Conservation (phyloP, 2,329 filamentous ascomycete species). For the Pestalotiopsis sp. region DNA sequence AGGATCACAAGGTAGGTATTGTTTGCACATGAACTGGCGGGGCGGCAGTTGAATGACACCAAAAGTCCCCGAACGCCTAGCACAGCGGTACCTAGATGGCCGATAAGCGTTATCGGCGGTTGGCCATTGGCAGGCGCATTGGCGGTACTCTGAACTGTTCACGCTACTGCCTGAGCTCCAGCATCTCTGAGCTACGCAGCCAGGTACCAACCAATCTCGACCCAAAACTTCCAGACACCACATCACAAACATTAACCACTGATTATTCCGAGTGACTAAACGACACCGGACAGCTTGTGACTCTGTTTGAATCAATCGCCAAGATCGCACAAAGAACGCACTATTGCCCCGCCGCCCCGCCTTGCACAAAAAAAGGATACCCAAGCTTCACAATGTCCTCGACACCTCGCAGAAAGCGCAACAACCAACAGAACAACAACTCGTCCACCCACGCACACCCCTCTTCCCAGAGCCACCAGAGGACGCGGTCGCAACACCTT, state of each 20-base stretch:
- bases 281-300: too few species aligned
- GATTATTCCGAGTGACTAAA: too few species aligned
- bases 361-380: background rate
- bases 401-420: constrained; percentile 35
- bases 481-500: constrained; percentile 29
- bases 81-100: background rate
- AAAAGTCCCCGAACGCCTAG: background rate
- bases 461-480: constrained; percentile 34
- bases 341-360: background rate
- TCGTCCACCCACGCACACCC: constrained; percentile 15
- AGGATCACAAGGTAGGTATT: background rate
- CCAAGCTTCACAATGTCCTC: constrained; percentile 33
- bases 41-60: background rate
- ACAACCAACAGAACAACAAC: constrained; percentile 23
- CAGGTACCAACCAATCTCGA: background rate
- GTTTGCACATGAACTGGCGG: background rate
- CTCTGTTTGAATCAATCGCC: background rate
- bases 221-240: too few species aligned
- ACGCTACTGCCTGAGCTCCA: background rate
- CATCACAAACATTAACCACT: too few species aligned
- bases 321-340: background rate
- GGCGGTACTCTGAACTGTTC: background rate
- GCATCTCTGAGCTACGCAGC: background rate
- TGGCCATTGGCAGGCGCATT: constrained; percentile 3
- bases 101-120: constrained; percentile 10